Base-by-base conservation (phyloP, 306 rosid genomes). In the Prosopis cineraria region DNA sequence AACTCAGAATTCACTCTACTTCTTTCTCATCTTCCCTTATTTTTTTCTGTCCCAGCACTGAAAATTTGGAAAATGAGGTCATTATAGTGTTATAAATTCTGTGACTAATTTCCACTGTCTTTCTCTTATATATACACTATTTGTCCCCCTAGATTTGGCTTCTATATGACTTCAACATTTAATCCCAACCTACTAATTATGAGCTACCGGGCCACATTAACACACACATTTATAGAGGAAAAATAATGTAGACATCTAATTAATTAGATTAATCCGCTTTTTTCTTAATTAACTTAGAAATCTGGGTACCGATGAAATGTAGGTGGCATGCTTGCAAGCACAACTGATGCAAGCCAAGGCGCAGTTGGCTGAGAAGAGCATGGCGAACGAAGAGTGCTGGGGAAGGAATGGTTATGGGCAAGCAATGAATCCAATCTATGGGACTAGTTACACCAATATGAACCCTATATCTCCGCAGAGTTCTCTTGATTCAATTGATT, bases 261-360 rank as follows among this genome's bases (percentile, higher is more conserved):
- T n/a, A n/a, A n/a, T n/a, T n/a, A n/a, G n/a, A n/a, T n/a, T n/a
- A 36, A 36, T 36, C 6, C 6, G 7, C 39, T 5, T 36, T 7
- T 36, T 52, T 52, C 13, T 2, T 6, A n/a, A n/a, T n/a, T n/a
- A 45, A 45, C 52, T 14, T 16, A 14, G 0, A 44, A 4, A 44
- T 44, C 12, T 52, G 12, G 13, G 19, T 16, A 25, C 10, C 10
- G 64, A 56, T 30, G 67, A 68, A 65, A 78, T 65, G 64, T 31
- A 96, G 99, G 98, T 96, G 83, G 91, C 97, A 20, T 93, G 88
- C 68, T 83, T 96, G 85, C 94, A 96, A 85, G 86, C 94, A 77
- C 99, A 96, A 80, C 40, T 96, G 81, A 82, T 93, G 85, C 99
- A 93, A 82, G 88, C 81, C 79, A 96, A 84, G 83, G 90, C 91